These are phyloP conservation scores for Pichia sp. DNA, from an alignment of 1,139 yeast species.

Conservation along the genomic window DNA sequence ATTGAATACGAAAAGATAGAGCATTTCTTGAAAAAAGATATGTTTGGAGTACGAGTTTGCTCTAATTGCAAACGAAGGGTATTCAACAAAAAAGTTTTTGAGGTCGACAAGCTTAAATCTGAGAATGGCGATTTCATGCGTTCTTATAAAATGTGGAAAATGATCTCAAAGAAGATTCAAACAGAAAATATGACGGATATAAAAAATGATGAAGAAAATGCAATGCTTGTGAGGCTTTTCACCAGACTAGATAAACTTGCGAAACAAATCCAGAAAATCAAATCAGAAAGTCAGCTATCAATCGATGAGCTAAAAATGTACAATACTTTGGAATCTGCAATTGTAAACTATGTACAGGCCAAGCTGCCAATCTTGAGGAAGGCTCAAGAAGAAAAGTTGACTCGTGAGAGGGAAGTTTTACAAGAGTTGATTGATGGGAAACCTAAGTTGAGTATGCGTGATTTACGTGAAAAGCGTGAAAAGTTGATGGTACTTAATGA, in stretches of 20 bases:
- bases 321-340: slow-evolving; percentile 41
- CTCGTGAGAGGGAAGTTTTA: slow-evolving; percentile 11
- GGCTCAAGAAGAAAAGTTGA: slow-evolving; percentile 27
- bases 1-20: not conserved
- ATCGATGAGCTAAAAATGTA: slow-evolving; percentile 36
- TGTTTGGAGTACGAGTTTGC: slow-evolving; percentile 51
- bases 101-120: slow-evolving; percentile 34
- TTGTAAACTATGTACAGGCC: slow-evolving; percentile 48
- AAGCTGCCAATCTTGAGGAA: slow-evolving; percentile 51
- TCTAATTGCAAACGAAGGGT: slow-evolving; percentile 60
- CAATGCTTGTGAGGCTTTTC: slow-evolving; percentile 18
- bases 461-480: slow-evolving; percentile 61
- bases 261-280: slow-evolving; percentile 17
- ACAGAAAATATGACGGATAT: slow-evolving; percentile 28
- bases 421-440: slow-evolving; percentile 12
- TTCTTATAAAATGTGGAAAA: slow-evolving; percentile 35
- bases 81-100: slow-evolving; percentile 51
- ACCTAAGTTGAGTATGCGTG: slow-evolving; percentile 41
- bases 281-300: slow-evolving; percentile 11
- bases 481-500: slow-evolving; percentile 84
- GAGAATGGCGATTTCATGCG: slow-evolving; percentile 30
- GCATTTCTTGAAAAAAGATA: slow-evolving; percentile 2
- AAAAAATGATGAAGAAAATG: slow-evolving; percentile 12
- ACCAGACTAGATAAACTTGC: slow-evolving; percentile 23
- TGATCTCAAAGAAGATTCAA: slow-evolving; percentile 37